Base-by-base conservation (phyloP, 768 basidiomycete species). In the Macrocybe gigantea region DNA sequence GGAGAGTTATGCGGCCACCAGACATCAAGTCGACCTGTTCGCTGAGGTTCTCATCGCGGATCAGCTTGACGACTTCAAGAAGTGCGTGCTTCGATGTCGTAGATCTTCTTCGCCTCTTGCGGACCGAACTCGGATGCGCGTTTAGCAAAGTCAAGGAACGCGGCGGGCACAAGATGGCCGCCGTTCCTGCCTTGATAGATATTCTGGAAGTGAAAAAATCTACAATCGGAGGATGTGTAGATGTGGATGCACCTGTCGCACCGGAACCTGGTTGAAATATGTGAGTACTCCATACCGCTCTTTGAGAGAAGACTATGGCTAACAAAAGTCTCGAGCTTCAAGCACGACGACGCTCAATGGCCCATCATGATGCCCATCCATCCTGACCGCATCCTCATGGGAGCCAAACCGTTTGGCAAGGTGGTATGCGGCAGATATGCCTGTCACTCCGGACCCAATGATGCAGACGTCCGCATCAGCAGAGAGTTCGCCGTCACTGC, bases 381-480 rank as follows among this genome's bases (percentile, higher is more conserved):
- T 22, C 22, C 4, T 22, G 2, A 22, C 22, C 22, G 10, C 36
- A 50, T 8, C 43, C 33, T 48, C 38, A 51, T 55, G 32, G 51
- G 59, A 51, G 36, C 49, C 55, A 39, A 62, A 43, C 5, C 55
- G 53, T 45, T 71, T 68, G 2, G 81, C 68, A 33, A 93, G 68
- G 57, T 91, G 85, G 61, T 86, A 89, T 6, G 87, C 85, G 4
- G 79, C 74, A 15, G 80, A 79, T 6, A 87, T 74, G 12, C 89
- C 89, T 1, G 88, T 86, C 35, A 91, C 82, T 0, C 88, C 88
- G 31, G 83, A 80, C 6, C 90, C 90, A 38, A 93, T 80, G 54
- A 92, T 82, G 52, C 82, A 87, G 7, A 90, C 66, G 55, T 91
- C 88, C 2, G 80, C 79, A 44, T 80, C 76, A 0, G 57, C 41